Percentiles rank a stretch among this genome's conserved stretches.
Conservation (phyloP, 768 basidiomycete species). For the Xerocomellus amylosporus region DNA sequence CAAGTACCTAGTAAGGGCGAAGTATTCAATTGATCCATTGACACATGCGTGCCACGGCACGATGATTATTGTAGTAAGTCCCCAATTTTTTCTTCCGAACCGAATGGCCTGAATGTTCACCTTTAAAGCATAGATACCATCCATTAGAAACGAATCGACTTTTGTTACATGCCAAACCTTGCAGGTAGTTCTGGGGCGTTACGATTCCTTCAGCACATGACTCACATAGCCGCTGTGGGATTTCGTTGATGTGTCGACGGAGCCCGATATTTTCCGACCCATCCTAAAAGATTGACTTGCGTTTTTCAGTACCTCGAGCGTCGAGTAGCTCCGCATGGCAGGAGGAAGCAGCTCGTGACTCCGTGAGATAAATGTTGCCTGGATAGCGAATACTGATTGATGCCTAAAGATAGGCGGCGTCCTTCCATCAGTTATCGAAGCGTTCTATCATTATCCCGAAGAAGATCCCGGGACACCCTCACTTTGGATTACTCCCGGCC, state of each 20-base stretch:
- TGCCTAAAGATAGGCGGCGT: neutral
- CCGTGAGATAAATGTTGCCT: constrained; percentile 7
- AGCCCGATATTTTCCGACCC: constrained; percentile 13
- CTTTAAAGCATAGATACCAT: constrained; percentile 10
- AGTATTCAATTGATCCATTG: constrained; percentile 16
- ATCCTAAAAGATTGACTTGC: neutral
- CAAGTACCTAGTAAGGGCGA: constrained; percentile 13
- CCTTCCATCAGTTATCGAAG: constrained; percentile 3
- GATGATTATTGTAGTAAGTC: constrained; percentile 14
- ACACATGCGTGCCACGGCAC: neutral
- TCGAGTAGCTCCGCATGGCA: neutral
- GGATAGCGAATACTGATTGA: neutral
- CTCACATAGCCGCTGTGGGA: neutral
- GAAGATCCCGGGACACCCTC: neutral
- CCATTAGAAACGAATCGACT: neutral
- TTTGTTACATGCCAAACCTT: neutral
- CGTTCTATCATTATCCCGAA: neutral
- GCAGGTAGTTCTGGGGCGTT: neutral
- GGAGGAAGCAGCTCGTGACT: neutral
- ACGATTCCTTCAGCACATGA: neutral
- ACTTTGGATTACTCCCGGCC: neutral
- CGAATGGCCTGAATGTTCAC: neutral
- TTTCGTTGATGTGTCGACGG: neutral
- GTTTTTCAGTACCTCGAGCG: neutral
- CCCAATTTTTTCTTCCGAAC: neutral